Base-by-base conservation (phyloP, 805 yeast genomes). In the Candida broadrunensis region DNA sequence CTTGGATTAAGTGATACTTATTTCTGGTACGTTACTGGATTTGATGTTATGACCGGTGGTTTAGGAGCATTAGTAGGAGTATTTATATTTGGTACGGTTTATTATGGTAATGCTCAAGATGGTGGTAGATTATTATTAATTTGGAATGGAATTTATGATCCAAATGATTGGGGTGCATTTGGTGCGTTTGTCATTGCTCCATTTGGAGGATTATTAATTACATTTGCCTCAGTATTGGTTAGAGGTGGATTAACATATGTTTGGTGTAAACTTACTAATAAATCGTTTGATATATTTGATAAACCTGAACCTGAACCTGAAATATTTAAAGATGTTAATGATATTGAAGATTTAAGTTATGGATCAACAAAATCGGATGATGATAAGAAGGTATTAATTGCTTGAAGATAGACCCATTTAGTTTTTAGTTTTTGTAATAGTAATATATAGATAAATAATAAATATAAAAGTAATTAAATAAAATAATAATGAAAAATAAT, bases 111-210 rank as follows among this genome's bases (percentile, higher is more conserved):
- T 54, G 91, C 95, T 8, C 61, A 65, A 39, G 86, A 81, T 45
- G 97, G 97, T 52, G 97, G 85, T 14, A 73, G 73, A 46, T 71
- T 90, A 38, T 65, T 90, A 38, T 67, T 90, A 43, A 72, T 90
- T 39, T 78, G 83, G 80, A 81, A 85, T 52, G 97, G 97, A 33
- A 66, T 90, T 20, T 90, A 90, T 55, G 68, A 74, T 46, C 68
- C 77, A 5, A 77, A 74, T 37, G 97, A 90, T 57, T 90, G 97
- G 97, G 87, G 95, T 52, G 82, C 95, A 0, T 90, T 90, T 66
- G 97, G 96, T 18, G 96, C 97, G 2, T 90, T 90, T 63, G 91
- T 86, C 5, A 85, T 83, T 46, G 93, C 97, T 1, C 97, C 97
- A 5, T 72, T 82, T 31, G 95, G 91, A 20, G 88, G 91, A 9